Evolutionary conservation across 345 rosid species (phyloP), one percentile per base, ranked within the genome.

Genomic region (Gynandropsis gynandra): DNA sequence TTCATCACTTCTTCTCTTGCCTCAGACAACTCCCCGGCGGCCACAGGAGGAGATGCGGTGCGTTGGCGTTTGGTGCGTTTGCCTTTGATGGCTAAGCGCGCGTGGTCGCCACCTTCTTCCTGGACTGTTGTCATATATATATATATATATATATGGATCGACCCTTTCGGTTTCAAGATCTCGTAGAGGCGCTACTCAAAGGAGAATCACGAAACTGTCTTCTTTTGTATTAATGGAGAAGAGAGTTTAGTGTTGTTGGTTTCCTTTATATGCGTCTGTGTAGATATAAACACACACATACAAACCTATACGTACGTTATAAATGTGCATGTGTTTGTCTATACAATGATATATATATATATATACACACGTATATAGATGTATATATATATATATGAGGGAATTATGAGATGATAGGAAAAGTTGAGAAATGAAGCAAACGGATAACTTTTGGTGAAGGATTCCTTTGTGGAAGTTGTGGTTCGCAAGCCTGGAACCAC

Each of bases 31-130:
- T 46, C 64, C 16, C 52, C 61, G 1, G 32, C 4, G 16, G 65
- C 71, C 0, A 74, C 61, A 1, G 58, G 66, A 16, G 85, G 89
- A 38, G 84, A 81, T 9, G 49, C 39, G 3, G 79, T 71, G 17
- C 86, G 61, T 20, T 64, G 83, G 3, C 90, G 83, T 81, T 77
- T 86, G 40, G 88, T 86, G 21, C 94, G 79, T 71, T 80, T 81
- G 7, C 94, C 82, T 55, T 81, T 86, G 67, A 64, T 72, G 48
- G 48, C 61, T 34, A 66, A 40, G 59, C 71, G 61, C 15, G 57
- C 40, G 40, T 7, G 9, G 11, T 36, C 40, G 13, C 40, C 40
- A 9, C 40, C 48, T 61, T 62, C 66, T 21, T 66, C 76, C 10
- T 59, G 63, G 66, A 42, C 61, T 51, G 61, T 77, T 64, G 52